Conservation (phyloP, 768 basidiomycete genomes). For the Piloderma croceum region DNA sequence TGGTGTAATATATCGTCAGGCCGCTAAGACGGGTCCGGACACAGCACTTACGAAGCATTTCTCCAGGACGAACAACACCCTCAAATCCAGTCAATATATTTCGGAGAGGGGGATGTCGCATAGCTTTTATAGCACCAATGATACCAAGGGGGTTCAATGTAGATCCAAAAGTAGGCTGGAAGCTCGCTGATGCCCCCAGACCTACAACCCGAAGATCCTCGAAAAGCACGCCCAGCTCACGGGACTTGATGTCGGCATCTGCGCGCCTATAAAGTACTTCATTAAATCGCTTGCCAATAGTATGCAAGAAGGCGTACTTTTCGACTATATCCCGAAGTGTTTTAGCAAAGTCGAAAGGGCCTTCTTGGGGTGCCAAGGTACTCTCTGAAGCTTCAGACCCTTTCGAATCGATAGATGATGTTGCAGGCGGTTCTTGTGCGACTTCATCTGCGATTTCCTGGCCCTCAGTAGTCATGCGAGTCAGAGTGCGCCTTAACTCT, state of each 20-base stretch:
- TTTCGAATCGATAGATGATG: no score
- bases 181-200: conserved; percentile 47
- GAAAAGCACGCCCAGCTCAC: conserved; percentile 60
- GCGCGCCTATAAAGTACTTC: conserved; percentile 32
- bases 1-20: background rate
- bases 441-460: conserved; percentile 10
- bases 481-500: conserved; percentile 34
- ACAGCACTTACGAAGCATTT: conserved; percentile 58
- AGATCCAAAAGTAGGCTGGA: conserved; percentile 59
- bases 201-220: conserved; percentile 55
- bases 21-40: conserved; percentile 20
- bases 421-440: conserved; percentile 14
- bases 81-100: conserved; percentile 50
- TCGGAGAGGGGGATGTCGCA: conserved; percentile 57
- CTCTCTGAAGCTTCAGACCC: conserved; percentile 22
- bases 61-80: conserved; percentile 54
- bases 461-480: conserved; percentile 19
- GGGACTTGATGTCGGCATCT: conserved; percentile 42
- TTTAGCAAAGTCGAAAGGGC: conserved; percentile 34
- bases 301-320: conserved; percentile 23
- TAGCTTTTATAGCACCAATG: conserved; percentile 35
- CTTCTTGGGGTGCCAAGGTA: conserved; percentile 21
- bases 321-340: conserved; percentile 25
- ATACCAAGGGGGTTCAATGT: conserved; percentile 49
- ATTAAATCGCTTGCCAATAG: background rate